Base-by-base conservation (phyloP, 495 filamentous ascomycete genomes). In the Halenospora varia region DNA sequence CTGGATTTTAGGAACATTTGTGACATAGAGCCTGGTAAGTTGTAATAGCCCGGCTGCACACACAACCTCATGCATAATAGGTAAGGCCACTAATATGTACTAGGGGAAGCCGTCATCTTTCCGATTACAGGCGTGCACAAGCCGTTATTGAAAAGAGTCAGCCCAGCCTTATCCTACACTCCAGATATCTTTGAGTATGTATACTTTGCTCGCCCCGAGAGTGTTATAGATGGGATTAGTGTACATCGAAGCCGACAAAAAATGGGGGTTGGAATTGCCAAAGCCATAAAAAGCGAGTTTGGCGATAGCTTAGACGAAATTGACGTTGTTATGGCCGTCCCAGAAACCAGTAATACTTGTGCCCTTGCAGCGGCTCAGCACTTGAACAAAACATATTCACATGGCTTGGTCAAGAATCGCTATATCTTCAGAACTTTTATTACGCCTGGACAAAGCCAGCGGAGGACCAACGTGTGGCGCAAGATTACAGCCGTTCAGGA, bases 391-490 rank as follows among this genome's bases (percentile, higher is more conserved):
- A 87, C 88, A 2, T 92, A 88, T 68, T 88, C 82, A 53, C 88
- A 89, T 58, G 88, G 82, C 9, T 90, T 96, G 61, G 84, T 95
- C 56, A 96, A 96, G 80, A 96, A 96, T 71, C 83, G 92, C 48
- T 96, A 96, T 69, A 87, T 96, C 48, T 93, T 90, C 77, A 86
- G 92, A 40, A 96, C 92, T 0, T 96, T 96, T 68, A 96, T 96
- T 68, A 89, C 94, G 85, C 90, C 90, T 10, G 84, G 83, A 25
- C 92, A 96, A 68, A 85, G 85, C 64, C 81, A 84, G 17, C 78
- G 92, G 3, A 84, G 93, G 62, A 92, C 85, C 63, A 83, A 84
- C 55, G 86, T 89, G 15, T 78, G 85, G 0, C 73, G 85, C 25
- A 90, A 89, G 71, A 77, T 94, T 20, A 92, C 86, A 63, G 84